phyloP scores from a whole-genome alignment of 371 early-diverging fungal genomes.

The Rhizopus arrhizus region DNA sequence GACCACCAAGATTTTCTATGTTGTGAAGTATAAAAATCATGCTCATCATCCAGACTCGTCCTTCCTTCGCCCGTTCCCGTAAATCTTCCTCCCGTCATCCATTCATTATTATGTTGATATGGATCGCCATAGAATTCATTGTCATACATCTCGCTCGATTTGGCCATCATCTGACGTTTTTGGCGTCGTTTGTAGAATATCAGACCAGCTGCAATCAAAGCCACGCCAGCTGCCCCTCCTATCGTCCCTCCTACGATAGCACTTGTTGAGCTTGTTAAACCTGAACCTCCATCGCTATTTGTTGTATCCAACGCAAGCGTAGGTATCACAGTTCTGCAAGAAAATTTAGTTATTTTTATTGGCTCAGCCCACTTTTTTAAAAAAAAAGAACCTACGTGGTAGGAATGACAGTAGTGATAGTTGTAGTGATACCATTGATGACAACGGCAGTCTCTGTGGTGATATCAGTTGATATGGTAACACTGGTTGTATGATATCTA shows the following conservation, averaged over 20 bases:
- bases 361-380: neutral
- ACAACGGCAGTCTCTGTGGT: slow-evolving; percentile 30
- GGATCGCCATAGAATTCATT: slow-evolving; percentile 36
- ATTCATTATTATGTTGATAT: slow-evolving; percentile 27
- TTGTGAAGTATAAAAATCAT: slow-evolving; percentile 20
- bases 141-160: slow-evolving; percentile 23
- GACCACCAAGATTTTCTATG: slow-evolving; percentile 27
- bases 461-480: slow-evolving; percentile 28
- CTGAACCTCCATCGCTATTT: neutral
- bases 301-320: slow-evolving; percentile 24
- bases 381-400: slow-evolving; percentile 32
- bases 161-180: slow-evolving; percentile 10
- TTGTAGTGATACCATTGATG: slow-evolving; percentile 30
- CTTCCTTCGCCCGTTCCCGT: slow-evolving; percentile 28
- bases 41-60: slow-evolving; percentile 22
- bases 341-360: neutral
- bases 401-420: slow-evolving; percentile 36
- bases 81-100: slow-evolving; percentile 20
- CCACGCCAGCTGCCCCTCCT: slow-evolving; percentile 36
- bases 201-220: slow-evolving; percentile 28
- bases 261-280: slow-evolving; percentile 5
- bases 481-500: slow-evolving; percentile 20
- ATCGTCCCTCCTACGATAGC: slow-evolving; percentile 34
- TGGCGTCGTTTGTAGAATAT: slow-evolving; percentile 25
- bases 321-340: slow-evolving; percentile 36